Conservation (phyloP, 2,329 filamentous ascomycete genomes). For the Aplosporella prunicola region DNA sequence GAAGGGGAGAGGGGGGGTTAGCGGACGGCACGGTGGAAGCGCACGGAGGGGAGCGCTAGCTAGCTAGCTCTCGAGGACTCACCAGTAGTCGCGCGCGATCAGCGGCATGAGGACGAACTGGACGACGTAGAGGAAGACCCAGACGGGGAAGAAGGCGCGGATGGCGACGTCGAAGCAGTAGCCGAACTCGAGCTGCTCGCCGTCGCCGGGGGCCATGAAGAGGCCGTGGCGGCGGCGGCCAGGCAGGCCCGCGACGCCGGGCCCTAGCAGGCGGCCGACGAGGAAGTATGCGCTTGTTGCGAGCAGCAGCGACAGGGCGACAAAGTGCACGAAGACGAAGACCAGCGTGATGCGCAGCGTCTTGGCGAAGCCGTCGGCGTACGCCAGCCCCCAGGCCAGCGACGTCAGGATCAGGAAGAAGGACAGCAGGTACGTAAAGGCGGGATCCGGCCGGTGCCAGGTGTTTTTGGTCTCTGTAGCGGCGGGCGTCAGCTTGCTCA, state of each 20-base stretch:
- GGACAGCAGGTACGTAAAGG: conserved; percentile 59
- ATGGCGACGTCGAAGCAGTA: conserved; percentile 64
- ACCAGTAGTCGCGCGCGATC: conserved; percentile 45
- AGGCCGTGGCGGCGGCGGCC: conserved; percentile 47
- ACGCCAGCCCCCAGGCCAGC: conserved; percentile 51
- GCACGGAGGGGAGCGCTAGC: conserved; percentile 25
- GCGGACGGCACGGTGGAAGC: conserved; percentile 1
- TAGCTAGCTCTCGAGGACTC: no score
- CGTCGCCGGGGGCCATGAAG: conserved; percentile 46
- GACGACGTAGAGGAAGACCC: conserved; percentile 56
- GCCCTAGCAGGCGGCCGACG: conserved; percentile 52
- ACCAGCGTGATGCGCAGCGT: conserved; percentile 38
- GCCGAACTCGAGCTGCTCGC: conserved; percentile 57
- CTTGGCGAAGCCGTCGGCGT: conserved; percentile 35
- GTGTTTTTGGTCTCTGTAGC: conserved; percentile 56
- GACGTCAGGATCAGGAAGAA: conserved; percentile 50
- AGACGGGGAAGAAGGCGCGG: conserved; percentile 57
- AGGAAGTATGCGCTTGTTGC: conserved; percentile 56
- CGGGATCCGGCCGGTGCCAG: conserved; percentile 60
- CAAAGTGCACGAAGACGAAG: conserved; percentile 50
- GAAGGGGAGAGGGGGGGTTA: conserved; percentile 27
- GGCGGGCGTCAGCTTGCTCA: conserved; percentile 11
- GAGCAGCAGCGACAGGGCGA: conserved; percentile 49
- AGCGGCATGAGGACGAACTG: conserved; percentile 60
- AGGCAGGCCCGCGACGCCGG: conserved; percentile 43